Evolutionary conservation across 2,329 filamentous ascomycete species (phyloP), one percentile per base, ranked within the genome.

Genomic region (Sporothrix schenckii): DNA sequence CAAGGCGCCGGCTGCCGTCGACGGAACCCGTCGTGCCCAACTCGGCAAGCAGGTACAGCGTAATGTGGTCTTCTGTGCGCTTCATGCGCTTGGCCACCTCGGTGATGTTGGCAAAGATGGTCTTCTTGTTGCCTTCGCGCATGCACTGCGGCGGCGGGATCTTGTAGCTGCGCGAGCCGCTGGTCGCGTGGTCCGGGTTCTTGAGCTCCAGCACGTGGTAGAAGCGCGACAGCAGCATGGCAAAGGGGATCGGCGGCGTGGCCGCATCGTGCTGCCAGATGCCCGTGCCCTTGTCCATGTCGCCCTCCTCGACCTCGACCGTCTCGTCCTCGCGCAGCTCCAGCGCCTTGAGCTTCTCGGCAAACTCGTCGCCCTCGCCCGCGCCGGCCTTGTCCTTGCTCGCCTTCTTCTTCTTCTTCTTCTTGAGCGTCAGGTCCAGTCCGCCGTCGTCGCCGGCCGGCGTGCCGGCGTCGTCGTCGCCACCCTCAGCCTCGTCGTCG

Each of bases 41-140:
- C 82, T 99, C 95, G 75, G 95, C 94, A 82, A 99, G 97, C 75
- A 99, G 84, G 85, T 97, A 98, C 77, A 94, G 91, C 68, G 93
- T 98, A 75, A 99, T 92, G 84, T 97, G 95, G 83, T 99, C 95
- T 79, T 98, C 94, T 74, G 92, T 94, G 81, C 95, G 89, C 90
- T 99, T 99, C 94, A 99, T 98, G 77, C 94, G 90, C 88, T 97
- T 97, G 88, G 93, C 97, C 78, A 99, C 98, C 80, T 99, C 95
- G 80, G 93, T 89, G 79, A 99, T 95, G 85, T 99, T 99, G 85
- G 94, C 95, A 79, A 99, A 99, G 79, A 99, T 97, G 73, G 95
- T 99, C 90, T 97, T 97, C 89, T 97, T 96, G 89, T 99, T 99
- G 81, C 95, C 95, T 93, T 99, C 95, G 84, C 95, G 94, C 79